Evolutionary conservation across 2,329 filamentous ascomycete genomes (phyloP).

Genomic region (Exophiala mesophila): DNA sequence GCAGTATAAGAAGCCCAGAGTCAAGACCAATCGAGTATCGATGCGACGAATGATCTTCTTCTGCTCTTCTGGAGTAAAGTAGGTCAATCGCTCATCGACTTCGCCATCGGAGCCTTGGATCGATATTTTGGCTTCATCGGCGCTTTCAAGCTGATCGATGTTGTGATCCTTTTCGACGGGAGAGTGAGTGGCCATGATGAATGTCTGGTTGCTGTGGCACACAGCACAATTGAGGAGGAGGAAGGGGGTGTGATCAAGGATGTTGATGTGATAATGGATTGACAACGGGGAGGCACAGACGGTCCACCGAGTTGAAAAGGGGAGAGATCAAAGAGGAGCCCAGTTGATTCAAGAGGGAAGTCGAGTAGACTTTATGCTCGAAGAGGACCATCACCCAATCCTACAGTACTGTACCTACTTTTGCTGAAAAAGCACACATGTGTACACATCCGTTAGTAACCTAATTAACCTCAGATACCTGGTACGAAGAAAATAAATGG

Average conservation of each 20-base stretch:
- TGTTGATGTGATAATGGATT: background rate
- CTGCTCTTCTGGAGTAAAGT: constrained; percentile 52
- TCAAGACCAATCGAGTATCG: constrained; percentile 60
- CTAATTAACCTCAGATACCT: too few relatives aligned
- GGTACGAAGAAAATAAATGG: too few relatives aligned
- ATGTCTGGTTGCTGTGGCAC: too few relatives aligned
- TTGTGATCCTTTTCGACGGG: constrained; percentile 12
- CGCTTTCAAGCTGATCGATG: constrained; percentile 16
- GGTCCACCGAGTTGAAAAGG: too few relatives aligned
- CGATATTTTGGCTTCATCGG: constrained; percentile 8
- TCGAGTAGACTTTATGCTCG: too few relatives aligned
- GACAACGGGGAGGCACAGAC: background rate
- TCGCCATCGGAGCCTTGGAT: constrained; percentile 8
- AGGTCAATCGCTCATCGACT: constrained; percentile 17
- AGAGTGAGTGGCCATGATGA: constrained; percentile 6
- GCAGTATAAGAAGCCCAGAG: constrained; percentile 65
- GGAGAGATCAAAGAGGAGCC: too few relatives aligned
- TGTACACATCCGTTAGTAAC: too few relatives aligned
- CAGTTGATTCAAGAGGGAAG: too few relatives aligned
- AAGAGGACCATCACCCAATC: too few relatives aligned
- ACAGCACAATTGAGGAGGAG: too few relatives aligned
- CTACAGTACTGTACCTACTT: too few relatives aligned
- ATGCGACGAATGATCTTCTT: constrained; percentile 63
- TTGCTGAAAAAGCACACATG: too few relatives aligned
- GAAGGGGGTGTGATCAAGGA: background rate